Base-by-base conservation (phyloP, 2,329 filamentous ascomycete species). In the Fusarium musae region DNA sequence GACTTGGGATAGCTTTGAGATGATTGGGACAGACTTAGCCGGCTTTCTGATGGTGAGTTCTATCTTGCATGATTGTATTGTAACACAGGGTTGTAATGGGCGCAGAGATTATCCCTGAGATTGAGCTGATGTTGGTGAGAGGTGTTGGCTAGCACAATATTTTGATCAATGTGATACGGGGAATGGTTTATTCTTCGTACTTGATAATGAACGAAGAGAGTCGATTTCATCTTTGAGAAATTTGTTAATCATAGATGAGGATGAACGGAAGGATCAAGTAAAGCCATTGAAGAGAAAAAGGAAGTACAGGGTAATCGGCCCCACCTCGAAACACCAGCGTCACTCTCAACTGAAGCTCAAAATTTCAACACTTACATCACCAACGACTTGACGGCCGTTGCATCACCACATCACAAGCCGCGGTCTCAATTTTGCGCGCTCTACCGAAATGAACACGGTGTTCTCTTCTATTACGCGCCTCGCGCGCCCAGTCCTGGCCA, bases 381-480 rank as follows among this genome's bases (percentile, higher is more conserved):
- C 69, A 71, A 60, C 50, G 50, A 40, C 65, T 58, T 34, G 16
- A 37, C 54, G 19, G 57, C 37, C 59, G 64, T 70, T 66, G 59
- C 65, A 72, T 58, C 67, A 64, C 59, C 44, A 36, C 60, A 70
- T 69, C 63, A 53, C 59, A 59, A 67, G 63, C 62, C 63, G 71
- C 69, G 75, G 73, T 46, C 37, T 30, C 50, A 15, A 42, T 37
- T 34, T 63, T 71, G 70, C 63, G 64, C 42, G 53, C 57, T 57
- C n/a, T 19, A 39, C 16, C 26, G 44, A 52, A 44, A 78, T 78
- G 74, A 78, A 78, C 71, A 69, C 73, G 19, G 72, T 78, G 56
- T 53, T 82, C 57, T 75, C 73, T 39, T 79, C 78, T 30, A 66
- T 82, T 59, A 75, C 77, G 67, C 80, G 78, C 74, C 71, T 81